These are phyloP conservation scores for Lumnitzera racemosa DNA, from an alignment of 345 rosid species.

Conservation along the genomic window DNA sequence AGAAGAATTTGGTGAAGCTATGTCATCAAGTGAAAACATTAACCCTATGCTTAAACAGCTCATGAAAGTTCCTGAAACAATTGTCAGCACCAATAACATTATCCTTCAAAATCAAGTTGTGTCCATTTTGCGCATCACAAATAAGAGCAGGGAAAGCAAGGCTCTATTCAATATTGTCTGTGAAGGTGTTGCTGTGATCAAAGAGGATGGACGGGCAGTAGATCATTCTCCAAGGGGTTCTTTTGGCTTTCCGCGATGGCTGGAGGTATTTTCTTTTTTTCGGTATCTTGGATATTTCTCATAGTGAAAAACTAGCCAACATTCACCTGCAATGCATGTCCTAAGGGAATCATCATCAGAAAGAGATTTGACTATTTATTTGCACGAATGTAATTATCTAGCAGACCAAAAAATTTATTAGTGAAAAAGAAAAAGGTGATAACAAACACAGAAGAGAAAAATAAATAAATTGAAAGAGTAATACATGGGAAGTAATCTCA, in stretches of 20 bases:
- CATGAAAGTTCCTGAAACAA: conserved; percentile 64
- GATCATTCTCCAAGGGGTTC: conserved; percentile 56
- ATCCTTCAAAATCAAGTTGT: conserved; percentile 85
- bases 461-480: no score
- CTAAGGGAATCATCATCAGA: neutral
- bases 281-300: neutral
- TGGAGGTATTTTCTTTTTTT: conserved; percentile 51
- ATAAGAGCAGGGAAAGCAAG: conserved; percentile 40
- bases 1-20: conserved; percentile 60
- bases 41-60: conserved; percentile 43
- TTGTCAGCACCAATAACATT: conserved; percentile 51
- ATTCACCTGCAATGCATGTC: neutral
- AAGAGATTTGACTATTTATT: conserved; percentile 25
- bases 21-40: conserved; percentile 48
- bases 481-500: no score
- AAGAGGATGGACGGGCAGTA: conserved; percentile 44
- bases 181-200: conserved; percentile 55
- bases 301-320: neutral
- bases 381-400: no score
- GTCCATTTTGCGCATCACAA: conserved; percentile 50
- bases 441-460: no score
- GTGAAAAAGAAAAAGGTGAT: no score
- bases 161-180: conserved; percentile 62
- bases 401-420: no score
- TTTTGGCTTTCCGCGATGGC: conserved; percentile 91